Conservation (phyloP, 176 grass and related monocot species). For the Bonia amplexicaulis region DNA sequence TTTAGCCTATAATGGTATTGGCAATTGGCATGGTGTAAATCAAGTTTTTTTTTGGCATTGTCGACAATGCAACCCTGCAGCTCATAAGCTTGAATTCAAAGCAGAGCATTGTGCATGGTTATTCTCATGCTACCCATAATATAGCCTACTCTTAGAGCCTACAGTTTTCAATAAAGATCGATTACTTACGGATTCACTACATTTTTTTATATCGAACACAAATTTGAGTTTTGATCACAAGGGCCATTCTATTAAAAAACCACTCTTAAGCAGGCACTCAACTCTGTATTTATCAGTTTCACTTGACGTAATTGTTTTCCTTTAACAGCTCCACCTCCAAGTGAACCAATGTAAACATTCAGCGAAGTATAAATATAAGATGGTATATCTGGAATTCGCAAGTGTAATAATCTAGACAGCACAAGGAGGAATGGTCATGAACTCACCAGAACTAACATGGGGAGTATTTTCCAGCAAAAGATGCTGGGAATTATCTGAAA, state of each 20-base stretch:
- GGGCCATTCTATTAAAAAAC: neutral
- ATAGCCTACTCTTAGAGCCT: neutral
- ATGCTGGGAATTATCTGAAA: neutral
- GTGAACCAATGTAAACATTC: neutral
- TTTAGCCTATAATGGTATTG: neutral
- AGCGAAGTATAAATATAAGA: neutral
- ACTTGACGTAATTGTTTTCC: neutral
- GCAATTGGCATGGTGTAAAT: neutral
- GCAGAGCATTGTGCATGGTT: neutral
- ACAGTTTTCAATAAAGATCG: neutral
- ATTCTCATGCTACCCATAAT: neutral
- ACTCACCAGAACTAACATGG: constrained; percentile 9
- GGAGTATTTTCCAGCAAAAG: neutral
- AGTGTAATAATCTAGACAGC: neutral
- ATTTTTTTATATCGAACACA: neutral
- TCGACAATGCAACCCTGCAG: neutral
- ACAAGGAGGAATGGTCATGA: neutral
- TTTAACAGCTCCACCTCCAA: neutral
- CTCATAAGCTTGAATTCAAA: neutral
- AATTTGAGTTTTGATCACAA: neutral
- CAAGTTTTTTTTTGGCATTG: neutral
- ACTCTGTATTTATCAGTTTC: neutral
- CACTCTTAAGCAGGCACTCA: neutral
- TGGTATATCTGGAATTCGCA: neutral
- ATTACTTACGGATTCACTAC: neutral